Evolutionary conservation across 1,139 yeast species (phyloP), one percentile per base, ranked within the genome.

Genomic region (Tardiomyces blankii): DNA sequence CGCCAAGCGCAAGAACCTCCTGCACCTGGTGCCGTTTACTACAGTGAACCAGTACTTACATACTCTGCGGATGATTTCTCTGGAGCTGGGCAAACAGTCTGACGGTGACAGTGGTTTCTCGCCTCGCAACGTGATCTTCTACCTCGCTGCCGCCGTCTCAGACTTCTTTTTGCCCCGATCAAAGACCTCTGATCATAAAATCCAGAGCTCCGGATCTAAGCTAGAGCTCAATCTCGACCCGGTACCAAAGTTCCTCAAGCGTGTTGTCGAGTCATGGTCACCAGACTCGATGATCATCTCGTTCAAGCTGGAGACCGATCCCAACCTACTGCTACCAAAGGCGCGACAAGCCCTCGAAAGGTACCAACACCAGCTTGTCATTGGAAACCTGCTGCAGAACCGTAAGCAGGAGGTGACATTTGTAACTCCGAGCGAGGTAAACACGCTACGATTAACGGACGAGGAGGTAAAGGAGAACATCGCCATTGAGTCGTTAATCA

Each of bases 61-160:
- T 70, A 85, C 96, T 0, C 70, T 93, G 54, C 78, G 80, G 53
- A 67, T 77, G 40, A 70, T 86, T 13, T 84, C 95, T 1, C 74
- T 74, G 51, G 68, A 73, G 44, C 63, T 91, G 55, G 73, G 78
- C 42, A 49, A 54, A 2, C 16, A 30, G 35, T 13, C 35, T 14
- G 35, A 30, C 16, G 35, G 35, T 5, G 35, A 30, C 11, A 13
- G 16, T 5, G 35, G 35, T 4, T 27, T n/a, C 32, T 25, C 43
- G 39, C 44, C 45, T 44, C 61, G 73, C 2, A 67, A 68, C 48
- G 86, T 87, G 0, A 62, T 91, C 42, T 85, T 91, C 59, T 93
- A 83, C 64, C 71, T 91, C 50, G 98, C 98, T 0, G 98, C 98
- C 3, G 98, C 98, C 0, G 99, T 91, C 0, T 85, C 95, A 5